Evolutionary conservation across 176 grass and related monocot species (phyloP), one percentile per base, ranked within the genome.

Genomic region (Rhynchospora breviuscula): DNA sequence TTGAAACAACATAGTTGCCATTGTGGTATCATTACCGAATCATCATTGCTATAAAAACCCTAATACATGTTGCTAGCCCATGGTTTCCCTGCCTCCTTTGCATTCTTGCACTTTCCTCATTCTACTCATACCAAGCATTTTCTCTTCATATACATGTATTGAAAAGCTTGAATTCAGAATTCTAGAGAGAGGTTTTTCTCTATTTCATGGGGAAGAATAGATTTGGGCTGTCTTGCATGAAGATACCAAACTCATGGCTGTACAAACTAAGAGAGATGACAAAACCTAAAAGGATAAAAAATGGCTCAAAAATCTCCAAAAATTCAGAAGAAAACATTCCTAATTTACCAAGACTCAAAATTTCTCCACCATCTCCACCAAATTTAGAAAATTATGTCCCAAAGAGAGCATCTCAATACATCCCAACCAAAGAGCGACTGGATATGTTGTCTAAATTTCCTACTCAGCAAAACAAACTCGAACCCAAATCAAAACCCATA

Each of bases 351-450:
- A 80, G 40, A 4, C 10, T 53, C 11, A 78, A 67, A 59, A 18
- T 4, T 23, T 47, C 53, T 48, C 23, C 6, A 15, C 57, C 31
- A 4, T 82, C 74, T 51, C 68, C 8, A 31, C 25, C 33, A n/a
- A 58, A 49, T 62, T 62, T 19, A 40, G 72, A 21, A 8, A 70
- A 31, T 15, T 74, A 88, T 76, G 75, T 47, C 8, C 89, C 79
- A 7, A 95, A 95, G 84, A 92, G 93, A 83, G 69, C 86, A 7
- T 95, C 93, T 61, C 91, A 92, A 84, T 95, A 95, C 86, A 60
- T 92, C 54, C 53, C 82, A 5, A 95, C 43, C 86, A 63, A 75
- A 44, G 90, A 94, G 83, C 88, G 93, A 44, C 51, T 19, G 64
- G 66, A 64, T 72, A 12, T 46, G 13, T 69, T 86, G 81, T 10